A percentile compares a stretch with the other conserved stretches of the same genome.
These are phyloP conservation scores for Periconia sp. DNA, from an alignment of 2,329 filamentous ascomycete genomes.

Conservation along the genomic window DNA sequence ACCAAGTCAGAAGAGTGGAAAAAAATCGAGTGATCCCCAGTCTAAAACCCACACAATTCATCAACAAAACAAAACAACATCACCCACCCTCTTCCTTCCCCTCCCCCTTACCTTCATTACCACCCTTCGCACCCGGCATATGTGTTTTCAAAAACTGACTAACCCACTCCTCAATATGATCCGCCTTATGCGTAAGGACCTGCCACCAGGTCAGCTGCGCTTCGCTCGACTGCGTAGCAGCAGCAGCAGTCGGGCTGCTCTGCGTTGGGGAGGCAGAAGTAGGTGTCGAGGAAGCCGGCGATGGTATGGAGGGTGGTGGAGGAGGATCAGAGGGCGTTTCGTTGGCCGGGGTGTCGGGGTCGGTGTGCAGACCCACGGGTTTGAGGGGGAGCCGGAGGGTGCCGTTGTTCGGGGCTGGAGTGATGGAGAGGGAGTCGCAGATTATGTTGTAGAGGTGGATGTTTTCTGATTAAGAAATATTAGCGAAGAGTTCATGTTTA, in stretches of 20 bases:
- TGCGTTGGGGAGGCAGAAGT: constrained; percentile 8
- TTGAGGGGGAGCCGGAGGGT: constrained; percentile 74
- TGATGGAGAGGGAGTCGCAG: constrained; percentile 80
- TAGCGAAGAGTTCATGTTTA: neutral
- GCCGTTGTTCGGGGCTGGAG: constrained; percentile 80
- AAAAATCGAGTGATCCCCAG: too few species aligned
- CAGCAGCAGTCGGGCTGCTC: constrained; percentile 17
- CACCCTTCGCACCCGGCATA: constrained; percentile 12
- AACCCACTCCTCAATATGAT: constrained; percentile 40
- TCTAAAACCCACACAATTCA: too few species aligned
- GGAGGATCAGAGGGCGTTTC: constrained; percentile 59
- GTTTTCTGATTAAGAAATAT: constrained; percentile 66
- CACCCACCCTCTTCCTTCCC: too few species aligned
- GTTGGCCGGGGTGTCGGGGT: constrained; percentile 47
- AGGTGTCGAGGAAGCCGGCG: constrained; percentile 1
- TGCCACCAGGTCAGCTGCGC: constrained; percentile 35
- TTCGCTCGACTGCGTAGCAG: constrained; percentile 2
- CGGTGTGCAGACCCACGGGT: constrained; percentile 62
- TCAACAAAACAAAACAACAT: too few species aligned
- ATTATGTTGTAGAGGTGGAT: constrained; percentile 93
- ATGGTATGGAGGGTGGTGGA: constrained; percentile 4
- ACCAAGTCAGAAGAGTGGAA: too few species aligned
- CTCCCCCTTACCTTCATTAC: too few species aligned
- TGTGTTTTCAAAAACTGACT: constrained; percentile 36
- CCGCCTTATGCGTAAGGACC: constrained; percentile 40